Conservation (phyloP, 768 basidiomycete species). For the Naganishia vaughanmartiniae region DNA sequence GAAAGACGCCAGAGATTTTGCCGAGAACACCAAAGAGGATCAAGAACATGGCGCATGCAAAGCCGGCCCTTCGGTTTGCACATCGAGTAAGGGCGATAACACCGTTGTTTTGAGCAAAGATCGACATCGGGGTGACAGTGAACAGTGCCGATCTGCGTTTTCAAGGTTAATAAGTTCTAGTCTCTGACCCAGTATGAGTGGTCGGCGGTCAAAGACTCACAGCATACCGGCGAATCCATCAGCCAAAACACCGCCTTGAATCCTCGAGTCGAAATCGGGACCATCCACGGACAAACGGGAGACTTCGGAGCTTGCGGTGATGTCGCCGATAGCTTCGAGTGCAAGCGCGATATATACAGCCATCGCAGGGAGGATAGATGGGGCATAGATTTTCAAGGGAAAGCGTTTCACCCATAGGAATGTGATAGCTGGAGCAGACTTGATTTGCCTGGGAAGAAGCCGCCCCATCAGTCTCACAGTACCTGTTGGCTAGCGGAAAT, state of each 20-base stretch:
- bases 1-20: slow-evolving; percentile 77
- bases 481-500: too few species aligned
- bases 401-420: slow-evolving; percentile 81
- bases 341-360: slow-evolving; percentile 68
- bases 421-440: slow-evolving; percentile 70
- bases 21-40: slow-evolving; percentile 76
- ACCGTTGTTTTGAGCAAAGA: slow-evolving; percentile 63
- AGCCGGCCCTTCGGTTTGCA: slow-evolving; percentile 73
- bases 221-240: slow-evolving; percentile 80
- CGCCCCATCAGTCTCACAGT: background rate
- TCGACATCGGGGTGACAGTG: slow-evolving; percentile 75
- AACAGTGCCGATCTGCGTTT: slow-evolving; percentile 63
- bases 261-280: slow-evolving; percentile 71
- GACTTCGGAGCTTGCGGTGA: slow-evolving; percentile 72
- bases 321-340: slow-evolving; percentile 81
- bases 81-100: slow-evolving; percentile 76
- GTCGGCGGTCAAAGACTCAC: background rate
- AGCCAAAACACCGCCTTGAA: slow-evolving; percentile 75
- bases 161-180: background rate
- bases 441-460: slow-evolving; percentile 58
- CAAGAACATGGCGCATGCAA: slow-evolving; percentile 75
- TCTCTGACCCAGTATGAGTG: background rate
- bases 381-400: slow-evolving; percentile 71
- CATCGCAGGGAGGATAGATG: slow-evolving; percentile 64
- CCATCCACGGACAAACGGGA: slow-evolving; percentile 72